Evolutionary conservation across 2,329 filamentous ascomycete genomes (phyloP), one percentile per base, ranked within the genome.

Genomic region (Lecanicillium sp.): DNA sequence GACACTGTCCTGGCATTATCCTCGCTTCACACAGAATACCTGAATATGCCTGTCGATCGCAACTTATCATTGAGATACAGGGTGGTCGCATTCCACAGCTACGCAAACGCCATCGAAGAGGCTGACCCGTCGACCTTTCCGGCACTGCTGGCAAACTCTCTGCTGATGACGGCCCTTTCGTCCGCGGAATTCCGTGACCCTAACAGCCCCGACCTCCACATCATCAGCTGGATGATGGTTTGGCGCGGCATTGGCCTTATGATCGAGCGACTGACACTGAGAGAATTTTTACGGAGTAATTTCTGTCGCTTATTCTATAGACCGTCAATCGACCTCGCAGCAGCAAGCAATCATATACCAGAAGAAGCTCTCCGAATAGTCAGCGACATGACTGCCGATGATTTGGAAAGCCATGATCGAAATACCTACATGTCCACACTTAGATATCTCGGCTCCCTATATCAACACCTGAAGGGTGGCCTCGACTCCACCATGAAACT

Each of bases 141-240:
- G 0, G 71, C 70, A n/a, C 53, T 78, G 9, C 51, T 76, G 28
- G 65, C 64, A 27, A 65, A 64, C 41, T 74, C 73, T 2, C 58
- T 77, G 7, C 51, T 78, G 13, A 61, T 75, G 42, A 67, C 65
- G 18, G 71, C 64, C 5, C 54, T 75, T 5, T 67, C 70, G 9
- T 69, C 69, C 5, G 60, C 73, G 38, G 58, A 57, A 37, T 75
- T 77, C 49, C 64, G 70, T 4, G 67, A 72, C n/a, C 51, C 57
- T 0, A 58, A 67, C 34, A 52, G 53, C 14, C 60, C 57, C 32
- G 60, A 63, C 2, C 59, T 76, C 3, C 73, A 68, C 47, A 64
- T 76, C 20, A 51, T 75, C 32, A 66, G 75, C 49, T 78, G 73
- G 72, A 70, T 76, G 55, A 48, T 65, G 3, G 59, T 77, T 11